Percentiles rank a stretch among this genome's conserved stretches.
These are phyloP conservation scores for Vitellaria paradoxa DNA, from an alignment of 179 eudicot genomes.

Conservation along the genomic window DNA sequence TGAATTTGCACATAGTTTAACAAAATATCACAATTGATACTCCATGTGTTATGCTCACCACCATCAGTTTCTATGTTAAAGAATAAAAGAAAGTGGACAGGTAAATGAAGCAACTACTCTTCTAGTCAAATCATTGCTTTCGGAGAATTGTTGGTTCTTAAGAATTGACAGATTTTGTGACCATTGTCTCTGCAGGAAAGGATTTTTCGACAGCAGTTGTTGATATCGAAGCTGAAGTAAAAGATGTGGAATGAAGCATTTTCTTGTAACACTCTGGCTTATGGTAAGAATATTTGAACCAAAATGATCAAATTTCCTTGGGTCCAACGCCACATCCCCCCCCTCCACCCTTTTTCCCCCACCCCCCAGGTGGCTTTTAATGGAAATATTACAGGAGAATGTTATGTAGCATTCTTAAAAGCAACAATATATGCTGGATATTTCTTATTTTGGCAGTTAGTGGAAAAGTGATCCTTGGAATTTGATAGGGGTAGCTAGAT, in stretches of 20 bases:
- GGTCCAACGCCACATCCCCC: neutral
- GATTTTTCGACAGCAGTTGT: constrained; percentile 44
- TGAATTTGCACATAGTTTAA: neutral
- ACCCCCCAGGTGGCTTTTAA: too few relatives aligned
- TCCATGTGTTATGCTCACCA: neutral
- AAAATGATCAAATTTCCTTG: neutral
- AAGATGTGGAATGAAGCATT: constrained; percentile 60
- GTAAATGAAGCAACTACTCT: neutral
- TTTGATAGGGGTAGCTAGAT: neutral
- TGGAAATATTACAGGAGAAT: neutral
- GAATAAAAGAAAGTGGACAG: neutral
- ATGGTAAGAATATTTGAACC: constrained; percentile 11
- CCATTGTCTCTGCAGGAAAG: constrained; percentile 41
- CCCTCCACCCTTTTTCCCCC: neutral
- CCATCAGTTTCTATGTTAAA: neutral
- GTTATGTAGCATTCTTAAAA: neutral
- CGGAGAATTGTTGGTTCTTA: neutral
- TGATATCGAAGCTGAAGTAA: constrained; percentile 89
- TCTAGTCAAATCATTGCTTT: neutral
- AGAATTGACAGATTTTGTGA: neutral
- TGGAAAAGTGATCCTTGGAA: neutral
- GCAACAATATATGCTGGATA: neutral
- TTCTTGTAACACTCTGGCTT: neutral
- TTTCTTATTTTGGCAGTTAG: neutral
- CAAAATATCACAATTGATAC: neutral